Evolutionary conservation across 1,284 basidiomycete genomes (phyloP).

Genomic region (Moniliella sp.): DNA sequence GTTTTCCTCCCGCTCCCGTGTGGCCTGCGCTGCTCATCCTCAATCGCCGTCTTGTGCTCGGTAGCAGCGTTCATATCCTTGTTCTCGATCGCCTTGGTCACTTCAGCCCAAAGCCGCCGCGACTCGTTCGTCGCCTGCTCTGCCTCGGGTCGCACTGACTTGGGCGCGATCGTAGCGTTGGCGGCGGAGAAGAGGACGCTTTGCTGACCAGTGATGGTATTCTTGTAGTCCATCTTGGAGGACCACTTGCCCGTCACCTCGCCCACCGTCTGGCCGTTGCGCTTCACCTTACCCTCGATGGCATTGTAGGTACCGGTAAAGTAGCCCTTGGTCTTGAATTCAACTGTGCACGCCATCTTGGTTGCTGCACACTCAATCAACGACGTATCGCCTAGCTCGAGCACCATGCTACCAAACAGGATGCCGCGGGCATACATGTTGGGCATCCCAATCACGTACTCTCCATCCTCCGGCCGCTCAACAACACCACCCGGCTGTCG

Average conservation of each 20-base stretch:
- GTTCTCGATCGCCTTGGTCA: constrained; percentile 67
- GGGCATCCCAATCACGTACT: constrained; percentile 29
- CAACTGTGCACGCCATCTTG: constrained; percentile 57
- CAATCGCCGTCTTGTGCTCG: constrained; percentile 65
- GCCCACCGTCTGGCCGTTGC: constrained; percentile 49
- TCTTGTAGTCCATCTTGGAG: constrained; percentile 67
- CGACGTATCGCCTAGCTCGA: constrained; percentile 79
- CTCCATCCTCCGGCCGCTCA: constrained; percentile 21
- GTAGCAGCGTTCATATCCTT: constrained; percentile 89
- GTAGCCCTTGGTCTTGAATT: constrained; percentile 99
- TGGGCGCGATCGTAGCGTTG: constrained; percentile 51
- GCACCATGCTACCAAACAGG: constrained; percentile 88
- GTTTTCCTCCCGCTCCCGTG: no score
- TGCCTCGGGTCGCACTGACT: constrained; percentile 58
- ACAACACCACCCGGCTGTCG: constrained; percentile 43
- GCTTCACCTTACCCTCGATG: constrained; percentile 60
- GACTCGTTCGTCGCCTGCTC: constrained; percentile 82
- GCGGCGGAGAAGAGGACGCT: constrained; percentile 67
- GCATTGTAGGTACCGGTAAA: constrained; percentile 90
- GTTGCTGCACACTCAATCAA: constrained; percentile 61
- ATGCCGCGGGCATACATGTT: constrained; percentile 70
- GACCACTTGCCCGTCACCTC: constrained; percentile 81
- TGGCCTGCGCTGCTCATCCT: constrained; percentile 84
- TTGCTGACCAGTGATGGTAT: no score
- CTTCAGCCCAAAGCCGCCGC: constrained; percentile 50